These are phyloP conservation scores for Parathielavia hyrcaniae DNA, from an alignment of 495 filamentous ascomycete genomes.

Conservation along the genomic window DNA sequence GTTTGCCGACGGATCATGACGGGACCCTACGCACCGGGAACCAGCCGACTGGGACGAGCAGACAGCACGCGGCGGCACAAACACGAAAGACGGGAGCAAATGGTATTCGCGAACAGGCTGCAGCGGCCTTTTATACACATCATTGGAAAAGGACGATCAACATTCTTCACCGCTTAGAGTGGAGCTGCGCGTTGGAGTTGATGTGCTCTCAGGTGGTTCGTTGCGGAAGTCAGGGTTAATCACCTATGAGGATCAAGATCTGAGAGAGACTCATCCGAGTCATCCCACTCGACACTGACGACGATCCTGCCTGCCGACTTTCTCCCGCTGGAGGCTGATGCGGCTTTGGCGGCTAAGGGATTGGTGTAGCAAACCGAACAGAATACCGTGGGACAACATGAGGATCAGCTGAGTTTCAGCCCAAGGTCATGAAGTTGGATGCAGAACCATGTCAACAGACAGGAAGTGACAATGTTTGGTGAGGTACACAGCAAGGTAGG, in stretches of 20 bases:
- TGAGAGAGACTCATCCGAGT: no score
- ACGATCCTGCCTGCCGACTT: background rate
- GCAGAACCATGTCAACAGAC: background rate
- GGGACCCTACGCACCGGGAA: background rate
- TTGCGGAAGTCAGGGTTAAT: background rate
- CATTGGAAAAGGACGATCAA: background rate
- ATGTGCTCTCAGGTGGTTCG: slow-evolving; percentile 1
- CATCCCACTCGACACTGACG: slow-evolving; percentile 4
- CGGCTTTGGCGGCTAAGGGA: background rate
- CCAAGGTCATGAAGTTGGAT: background rate
- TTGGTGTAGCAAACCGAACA: background rate
- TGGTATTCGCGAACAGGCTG: background rate
- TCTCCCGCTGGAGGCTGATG: background rate
- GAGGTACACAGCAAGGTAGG: no score
- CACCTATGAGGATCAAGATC: background rate
- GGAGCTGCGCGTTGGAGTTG: background rate
- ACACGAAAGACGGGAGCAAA: background rate
- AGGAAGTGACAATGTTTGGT: no score
- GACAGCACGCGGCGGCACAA: slow-evolving; percentile 3
- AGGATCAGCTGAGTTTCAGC: background rate
- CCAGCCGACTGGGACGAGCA: background rate
- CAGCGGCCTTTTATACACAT: slow-evolving; percentile 9
- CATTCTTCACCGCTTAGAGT: slow-evolving; percentile 2
- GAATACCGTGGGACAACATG: background rate
- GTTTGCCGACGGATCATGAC: background rate